A percentile compares a stretch with the other conserved stretches of the same genome.
Conservation (phyloP, 139 green algal species). For the Chlamydomonas sphaeroides region DNA sequence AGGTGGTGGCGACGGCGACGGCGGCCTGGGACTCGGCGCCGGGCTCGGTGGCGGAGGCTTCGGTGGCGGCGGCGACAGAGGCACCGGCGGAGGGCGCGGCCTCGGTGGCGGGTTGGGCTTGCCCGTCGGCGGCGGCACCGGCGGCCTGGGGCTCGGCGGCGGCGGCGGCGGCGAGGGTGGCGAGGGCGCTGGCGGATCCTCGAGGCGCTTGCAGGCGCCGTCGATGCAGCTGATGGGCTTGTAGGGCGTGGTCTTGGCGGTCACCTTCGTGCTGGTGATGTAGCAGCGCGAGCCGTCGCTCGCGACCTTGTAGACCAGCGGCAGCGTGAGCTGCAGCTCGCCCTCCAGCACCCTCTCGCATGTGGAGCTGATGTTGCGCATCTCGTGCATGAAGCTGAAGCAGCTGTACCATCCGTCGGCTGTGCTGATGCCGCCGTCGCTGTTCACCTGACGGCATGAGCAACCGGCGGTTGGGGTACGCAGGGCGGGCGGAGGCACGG, state of each 20-base stretch:
- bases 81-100: no score
- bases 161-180: not conserved
- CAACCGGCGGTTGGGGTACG: no score
- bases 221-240: not conserved
- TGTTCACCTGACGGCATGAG: no score
- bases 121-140: no score
- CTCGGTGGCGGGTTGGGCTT: no score
- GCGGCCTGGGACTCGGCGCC: not conserved
- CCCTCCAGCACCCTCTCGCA: slow-evolving; percentile 17
- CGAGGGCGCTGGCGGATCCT: not conserved
- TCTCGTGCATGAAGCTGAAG: slow-evolving; percentile 36
- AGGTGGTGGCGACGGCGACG: not conserved
- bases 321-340: slow-evolving; percentile 1
- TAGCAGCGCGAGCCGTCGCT: slow-evolving; percentile 9
- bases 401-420: slow-evolving; percentile 38
- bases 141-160: no score
- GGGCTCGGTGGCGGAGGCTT: not conserved
- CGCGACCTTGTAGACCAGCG: slow-evolving; percentile 29
- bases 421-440: slow-evolving; percentile 14
- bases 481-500: no score
- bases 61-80: not conserved
- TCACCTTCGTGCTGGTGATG: not conserved
- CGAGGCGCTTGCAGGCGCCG: not conserved
- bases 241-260: slow-evolving; percentile 13
- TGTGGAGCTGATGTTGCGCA: slow-evolving; percentile 2